Evolutionary conservation across 352 stramenopile genomes (phyloP).

Genomic region (Globisporangium middletonii): DNA sequence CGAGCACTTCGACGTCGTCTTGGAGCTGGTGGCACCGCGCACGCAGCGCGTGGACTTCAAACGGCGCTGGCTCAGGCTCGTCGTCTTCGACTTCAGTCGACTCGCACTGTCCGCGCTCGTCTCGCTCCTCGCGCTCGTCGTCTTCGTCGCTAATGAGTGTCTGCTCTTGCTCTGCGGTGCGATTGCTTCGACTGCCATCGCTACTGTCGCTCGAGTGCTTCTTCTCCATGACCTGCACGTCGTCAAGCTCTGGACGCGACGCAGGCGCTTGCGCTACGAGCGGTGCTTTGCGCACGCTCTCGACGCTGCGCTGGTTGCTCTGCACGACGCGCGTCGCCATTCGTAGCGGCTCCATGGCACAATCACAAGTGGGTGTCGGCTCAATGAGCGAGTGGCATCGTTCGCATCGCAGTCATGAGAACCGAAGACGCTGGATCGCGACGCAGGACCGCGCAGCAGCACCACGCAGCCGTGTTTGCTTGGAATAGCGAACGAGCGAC

Average conservation of each 20-base stretch:
- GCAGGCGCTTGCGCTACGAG: background rate
- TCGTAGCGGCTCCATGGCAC: background rate
- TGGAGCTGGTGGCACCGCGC: conserved; percentile 35
- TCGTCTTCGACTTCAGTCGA: conserved; percentile 9
- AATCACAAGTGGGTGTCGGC: background rate
- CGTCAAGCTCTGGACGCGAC: background rate
- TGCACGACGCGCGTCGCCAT: background rate
- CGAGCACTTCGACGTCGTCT: conserved; percentile 51
- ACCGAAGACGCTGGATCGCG: background rate
- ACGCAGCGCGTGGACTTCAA: conserved; percentile 1
- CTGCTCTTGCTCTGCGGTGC: too few relatives aligned
- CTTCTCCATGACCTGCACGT: conserved; percentile 12
- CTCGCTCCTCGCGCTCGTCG: conserved; percentile 6
- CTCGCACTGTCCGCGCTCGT: conserved; percentile 13
- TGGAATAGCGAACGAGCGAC: too few relatives aligned
- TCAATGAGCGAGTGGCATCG: background rate
- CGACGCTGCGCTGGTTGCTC: conserved; percentile 7
- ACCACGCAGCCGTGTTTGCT: too few relatives aligned
- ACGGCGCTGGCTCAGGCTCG: background rate
- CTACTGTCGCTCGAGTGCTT: conserved; percentile 6
- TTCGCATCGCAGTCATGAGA: background rate
- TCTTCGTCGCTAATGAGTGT: background rate
- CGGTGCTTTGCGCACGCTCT: background rate
- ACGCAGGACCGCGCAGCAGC: too few relatives aligned
- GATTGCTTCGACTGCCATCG: too few relatives aligned